Base-by-base conservation (phyloP, 2,329 filamentous ascomycete species). In the Arthrinium puccinioides region DNA sequence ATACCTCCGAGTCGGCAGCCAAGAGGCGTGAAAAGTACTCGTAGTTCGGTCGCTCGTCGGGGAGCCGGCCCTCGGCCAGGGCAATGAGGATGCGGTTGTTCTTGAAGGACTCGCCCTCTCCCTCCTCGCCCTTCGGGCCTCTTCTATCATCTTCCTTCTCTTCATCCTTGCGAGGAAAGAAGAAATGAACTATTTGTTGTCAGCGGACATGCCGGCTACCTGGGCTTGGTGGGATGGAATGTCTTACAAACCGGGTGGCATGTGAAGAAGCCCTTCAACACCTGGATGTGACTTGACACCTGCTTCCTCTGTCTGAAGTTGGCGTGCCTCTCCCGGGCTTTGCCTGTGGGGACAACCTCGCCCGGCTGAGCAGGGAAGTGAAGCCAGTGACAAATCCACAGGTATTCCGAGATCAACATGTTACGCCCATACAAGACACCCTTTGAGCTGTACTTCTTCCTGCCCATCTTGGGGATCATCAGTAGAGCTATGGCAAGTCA, bases 261-360 rank as follows among this genome's bases (percentile, higher is more conserved):
- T 38, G 70, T 67, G 45, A 84, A 75, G 54, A 82, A 81, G 36
- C 74, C 75, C 61, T 83, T 83, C 38, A 83, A 62, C 11, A 84
- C 79, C 53, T 84, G 79, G 51, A 84, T 83, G 51, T 84, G 79
- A 52, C 78, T 83, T 3, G 79, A 83, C 5, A 84, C 76, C 50
- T 82, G 78, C 55, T 84, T 84, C 44, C 67, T 53, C 44, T 52
- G 54, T 49, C 67, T 63, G 13, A 55, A 58, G 50, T 53, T 53
- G 13, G 47, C 48, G 37, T 55, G 54, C 44, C 53, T 54, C 38
- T 57, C 56, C 35, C 55, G 50, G 43, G 68, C 63, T 54, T 72
- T 69, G 40, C 69, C 56, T 43, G 68, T 64, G 3, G 69, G 67
- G 28, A 62, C 58, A 5, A 41, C 34, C 32, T 59, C 58, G 4